Conservation (phyloP, 805 yeast genomes). For the Sugiyamaella americana region DNA sequence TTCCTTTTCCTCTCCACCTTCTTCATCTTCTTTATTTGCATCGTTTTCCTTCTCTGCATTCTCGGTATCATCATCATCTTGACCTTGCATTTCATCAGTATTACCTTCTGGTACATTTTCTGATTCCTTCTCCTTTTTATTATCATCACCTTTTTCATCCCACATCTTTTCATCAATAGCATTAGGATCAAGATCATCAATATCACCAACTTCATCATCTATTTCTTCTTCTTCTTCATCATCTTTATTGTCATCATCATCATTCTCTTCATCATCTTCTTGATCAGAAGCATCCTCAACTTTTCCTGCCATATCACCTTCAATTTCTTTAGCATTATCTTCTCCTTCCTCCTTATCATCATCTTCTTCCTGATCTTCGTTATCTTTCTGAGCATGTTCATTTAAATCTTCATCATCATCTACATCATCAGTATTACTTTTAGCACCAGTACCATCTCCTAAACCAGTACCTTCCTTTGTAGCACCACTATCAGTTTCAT, state of each 20-base stretch:
- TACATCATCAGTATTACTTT: constrained; percentile 72
- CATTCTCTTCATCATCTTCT: constrained; percentile 51
- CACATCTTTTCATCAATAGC: constrained; percentile 97
- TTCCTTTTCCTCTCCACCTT: constrained; percentile 36
- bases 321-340: constrained; percentile 90
- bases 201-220: constrained; percentile 84
- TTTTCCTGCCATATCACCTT: constrained; percentile 96
- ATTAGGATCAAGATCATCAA: constrained; percentile 87
- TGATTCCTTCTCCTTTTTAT: constrained; percentile 64
- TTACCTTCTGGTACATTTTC: constrained; percentile 53
- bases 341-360: constrained; percentile 44
- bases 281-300: constrained; percentile 73
- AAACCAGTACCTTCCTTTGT: constrained; percentile 83
- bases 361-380: constrained; percentile 55
- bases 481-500: constrained; percentile 53
- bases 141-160: constrained; percentile 80
- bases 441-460: constrained; percentile 90
- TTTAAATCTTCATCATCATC: constrained; percentile 60
- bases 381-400: constrained; percentile 65
- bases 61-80: constrained; percentile 21
- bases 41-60: constrained; percentile 31
- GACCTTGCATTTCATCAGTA: constrained; percentile 33
- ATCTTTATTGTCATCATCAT: constrained; percentile 45
- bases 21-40: constrained; percentile 34
- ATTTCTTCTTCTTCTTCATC: constrained; percentile 58